Evolutionary conservation across 345 rosid genomes (phyloP), one percentile per base, ranked within the genome.

Genomic region (Arabis alpina): DNA sequence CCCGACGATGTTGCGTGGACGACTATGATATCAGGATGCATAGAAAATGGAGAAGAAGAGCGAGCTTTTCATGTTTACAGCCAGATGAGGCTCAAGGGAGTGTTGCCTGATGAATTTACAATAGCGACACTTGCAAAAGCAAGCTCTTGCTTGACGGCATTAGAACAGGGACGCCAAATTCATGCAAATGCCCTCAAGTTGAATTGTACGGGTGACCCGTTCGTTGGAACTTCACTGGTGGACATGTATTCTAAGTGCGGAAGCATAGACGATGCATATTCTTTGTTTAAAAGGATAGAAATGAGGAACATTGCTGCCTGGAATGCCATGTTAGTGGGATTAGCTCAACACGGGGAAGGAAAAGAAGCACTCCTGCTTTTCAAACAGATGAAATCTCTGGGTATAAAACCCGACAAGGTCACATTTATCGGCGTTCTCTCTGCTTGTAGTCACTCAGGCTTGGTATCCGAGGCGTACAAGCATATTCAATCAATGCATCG

Each of bases 181-280:
- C 95, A 88, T 62, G 88, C 89, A 25, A 79, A 84, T 62, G 75
- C 88, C 8, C 67, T 83, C 50, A 86, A 86, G 75, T 73, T 79
- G 61, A 77, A 80, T 48, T 77, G 81, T 43, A 80, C 77, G 11
- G 72, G 76, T 9, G 88, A 81, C 66, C 64, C 80, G 27, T 81
- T 78, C 39, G 80, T 88, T 49, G 83, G 70, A 37, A 86, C 88
- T 54, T 82, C 88, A 30, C 83, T 88, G 19, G 71, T 86, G 12
- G 87, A 86, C 68, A 86, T 88, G 91, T 88, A 88, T 80, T 88
- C 87, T 8, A 88, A 88, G 75, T 86, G 91, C 6, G 89, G 91
- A 14, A 71, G 62, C 77, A 84, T 88, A 52, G 82, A 83, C 54
- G 84, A 82, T 39, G 88, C 89, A 10, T 82, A 79, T 54, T 8